Percentiles rank a stretch among this genome's conserved stretches.
phyloP scores from a whole-genome alignment of 2,329 filamentous ascomycete genomes.

The Colletotrichum simmondsii region DNA sequence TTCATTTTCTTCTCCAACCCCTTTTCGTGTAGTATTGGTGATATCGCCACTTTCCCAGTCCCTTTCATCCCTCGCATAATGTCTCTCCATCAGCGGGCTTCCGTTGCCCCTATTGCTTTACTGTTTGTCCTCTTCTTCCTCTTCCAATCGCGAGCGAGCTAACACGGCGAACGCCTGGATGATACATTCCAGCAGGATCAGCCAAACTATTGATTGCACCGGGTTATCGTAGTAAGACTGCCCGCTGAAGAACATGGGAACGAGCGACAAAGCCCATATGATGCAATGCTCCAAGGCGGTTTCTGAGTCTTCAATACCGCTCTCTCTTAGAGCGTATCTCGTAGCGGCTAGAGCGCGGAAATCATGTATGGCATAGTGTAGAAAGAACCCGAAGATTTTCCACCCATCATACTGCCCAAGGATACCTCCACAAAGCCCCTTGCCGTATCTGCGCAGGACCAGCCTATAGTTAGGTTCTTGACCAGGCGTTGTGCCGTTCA shows the following conservation, averaged over 20 bases:
- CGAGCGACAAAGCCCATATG: neutral
- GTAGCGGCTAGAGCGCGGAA: neutral
- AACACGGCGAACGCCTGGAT: neutral
- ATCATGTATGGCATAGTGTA: too few relatives aligned
- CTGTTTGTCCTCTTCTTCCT: too few relatives aligned
- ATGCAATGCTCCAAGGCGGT: neutral
- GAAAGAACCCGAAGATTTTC: too few relatives aligned
- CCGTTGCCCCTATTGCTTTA: too few relatives aligned
- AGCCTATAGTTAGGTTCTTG: neutral
- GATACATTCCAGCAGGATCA: neutral
- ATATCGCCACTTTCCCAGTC: neutral
- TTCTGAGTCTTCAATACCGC: neutral
- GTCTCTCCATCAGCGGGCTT: too few relatives aligned
- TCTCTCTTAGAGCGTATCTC: too few relatives aligned
- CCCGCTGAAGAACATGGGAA: neutral
- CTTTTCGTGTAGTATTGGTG: too few relatives aligned
- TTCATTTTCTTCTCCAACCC: too few relatives aligned
- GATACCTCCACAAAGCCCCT: neutral
- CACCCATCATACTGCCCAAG: too few relatives aligned
- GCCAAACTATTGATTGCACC: neutral
- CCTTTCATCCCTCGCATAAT: neutral
- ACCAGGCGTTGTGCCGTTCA: neutral
- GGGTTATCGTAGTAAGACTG: neutral
- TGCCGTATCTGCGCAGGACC: neutral
- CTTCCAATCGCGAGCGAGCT: too few relatives aligned